Evolutionary conservation across 2,329 filamentous ascomycete genomes (phyloP), one percentile per base, ranked within the genome.

Genomic region (Bipolaris bicolor): DNA sequence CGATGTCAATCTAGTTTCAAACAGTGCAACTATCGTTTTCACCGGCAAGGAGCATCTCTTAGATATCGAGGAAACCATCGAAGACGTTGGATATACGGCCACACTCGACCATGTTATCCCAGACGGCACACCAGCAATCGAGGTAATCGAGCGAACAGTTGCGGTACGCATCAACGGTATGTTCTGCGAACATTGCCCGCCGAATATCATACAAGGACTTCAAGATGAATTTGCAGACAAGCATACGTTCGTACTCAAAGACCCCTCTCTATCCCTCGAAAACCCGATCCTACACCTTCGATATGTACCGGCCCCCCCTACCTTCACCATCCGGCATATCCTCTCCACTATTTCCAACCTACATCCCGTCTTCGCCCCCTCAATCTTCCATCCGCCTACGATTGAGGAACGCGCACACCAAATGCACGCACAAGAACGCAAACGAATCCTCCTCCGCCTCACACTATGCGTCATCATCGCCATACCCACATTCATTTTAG

Each of bases 401-500:
- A 83, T 97, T 4, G 93, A 97, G 75, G 91, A 97, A 68, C 86
- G 90, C 9, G 91, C 92, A 3, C 86, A 85, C 61, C 80, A 82
- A 37, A 91, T 97, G 71, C 88, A 90, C 59, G 81, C 82, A 18
- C 84, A 84, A 56, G 91, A 96, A 67, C 86, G 89, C 67, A 83
- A 80, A 22, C 83, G 88, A 31, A 84, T 96, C 13, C 76, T 93
- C 0, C 80, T 84, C 57, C 88, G 93, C n/a, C 83, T 92, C 15
- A 70, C 90, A 1, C 81, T 96, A 53, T 89, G 91, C 1, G 75
- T 89, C 26, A 67, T 88, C 24, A 79, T 90, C 5, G 88, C 90
- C 18, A 88, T 97, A 43, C 93, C 94, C 1, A 91, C 91, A 0
- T 93, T 97, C 66, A 74, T 96, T 49, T 87, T 97, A 37, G 93